Conservation (phyloP, 1,284 basidiomycete genomes). For the Boletellus deceptivus region DNA sequence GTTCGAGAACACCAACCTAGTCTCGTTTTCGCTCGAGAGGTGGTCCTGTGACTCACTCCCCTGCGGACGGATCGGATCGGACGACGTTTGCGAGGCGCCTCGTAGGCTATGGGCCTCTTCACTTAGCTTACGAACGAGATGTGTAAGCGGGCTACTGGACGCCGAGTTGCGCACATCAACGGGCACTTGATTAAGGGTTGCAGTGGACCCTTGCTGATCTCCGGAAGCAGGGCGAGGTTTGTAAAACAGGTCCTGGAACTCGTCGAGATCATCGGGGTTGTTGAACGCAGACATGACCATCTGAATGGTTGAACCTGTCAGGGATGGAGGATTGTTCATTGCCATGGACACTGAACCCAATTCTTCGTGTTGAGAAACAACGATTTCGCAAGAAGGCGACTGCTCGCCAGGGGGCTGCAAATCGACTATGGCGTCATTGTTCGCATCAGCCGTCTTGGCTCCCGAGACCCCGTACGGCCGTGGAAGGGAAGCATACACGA, state of each 20-base stretch:
- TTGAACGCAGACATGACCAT: slow-evolving; percentile 45
- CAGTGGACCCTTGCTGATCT: neutral
- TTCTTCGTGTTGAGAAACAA: slow-evolving; percentile 6
- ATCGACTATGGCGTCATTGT: neutral
- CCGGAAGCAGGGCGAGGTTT: slow-evolving; percentile 33
- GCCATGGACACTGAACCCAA: slow-evolving; percentile 2
- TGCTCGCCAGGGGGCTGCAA: neutral
- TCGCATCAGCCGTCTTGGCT: neutral
- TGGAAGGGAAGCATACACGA: slow-evolving; percentile 39
- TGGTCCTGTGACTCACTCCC: slow-evolving; percentile 6
- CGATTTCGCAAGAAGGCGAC: neutral
- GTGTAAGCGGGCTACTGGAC: slow-evolving; percentile 54
- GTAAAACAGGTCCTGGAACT: slow-evolving; percentile 71
- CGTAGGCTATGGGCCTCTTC: slow-evolving; percentile 50
- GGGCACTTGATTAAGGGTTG: slow-evolving; percentile 10
- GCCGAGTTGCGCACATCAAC: slow-evolving; percentile 18
- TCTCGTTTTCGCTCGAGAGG: slow-evolving; percentile 3
- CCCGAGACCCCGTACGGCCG: neutral
- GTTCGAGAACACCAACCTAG: slow-evolving; percentile 29
- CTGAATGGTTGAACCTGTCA: slow-evolving; percentile 40
- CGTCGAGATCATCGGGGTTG: slow-evolving; percentile 60
- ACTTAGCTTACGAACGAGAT: slow-evolving; percentile 60
- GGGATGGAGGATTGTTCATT: slow-evolving; percentile 38
- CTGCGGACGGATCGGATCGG: slow-evolving; percentile 8
- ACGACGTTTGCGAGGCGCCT: slow-evolving; percentile 17